These are phyloP conservation scores for Triticum monococcum DNA, from an alignment of 176 grass and related monocot genomes.

Conservation along the genomic window DNA sequence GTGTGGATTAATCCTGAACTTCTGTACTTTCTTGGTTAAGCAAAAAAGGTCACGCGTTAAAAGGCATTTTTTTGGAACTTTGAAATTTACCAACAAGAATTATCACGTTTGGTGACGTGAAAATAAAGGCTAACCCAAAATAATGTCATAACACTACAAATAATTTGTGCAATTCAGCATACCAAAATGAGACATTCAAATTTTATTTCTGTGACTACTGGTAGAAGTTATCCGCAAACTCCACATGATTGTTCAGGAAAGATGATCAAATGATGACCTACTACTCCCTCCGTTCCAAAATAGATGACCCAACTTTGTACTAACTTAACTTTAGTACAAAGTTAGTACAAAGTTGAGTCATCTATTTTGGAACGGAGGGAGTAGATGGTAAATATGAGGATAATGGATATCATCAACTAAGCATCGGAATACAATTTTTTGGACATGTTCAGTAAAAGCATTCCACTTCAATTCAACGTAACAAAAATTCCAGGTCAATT, in stretches of 20 bases:
- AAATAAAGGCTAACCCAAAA: background rate
- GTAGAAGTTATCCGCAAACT: background rate
- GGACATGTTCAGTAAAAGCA: no score
- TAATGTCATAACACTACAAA: background rate
- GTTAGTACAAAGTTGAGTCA: no score
- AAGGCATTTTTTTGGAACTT: no score
- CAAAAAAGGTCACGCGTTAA: background rate
- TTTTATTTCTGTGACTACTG: background rate
- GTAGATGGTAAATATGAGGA: no score
- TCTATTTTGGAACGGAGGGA: no score
- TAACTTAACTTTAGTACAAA: no score
- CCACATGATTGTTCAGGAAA: background rate
- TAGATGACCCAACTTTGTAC: no score
- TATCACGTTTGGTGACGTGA: background rate
- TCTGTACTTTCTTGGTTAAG: background rate
- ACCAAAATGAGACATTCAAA: background rate
- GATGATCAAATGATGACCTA: background rate
- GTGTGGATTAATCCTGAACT: background rate
- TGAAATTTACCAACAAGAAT: background rate
- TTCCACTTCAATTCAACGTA: no score
- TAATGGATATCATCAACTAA: background rate
- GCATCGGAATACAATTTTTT: background rate
- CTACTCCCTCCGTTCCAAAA: no score
- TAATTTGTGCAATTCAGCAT: background rate
- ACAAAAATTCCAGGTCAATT: no score